A percentile compares a stretch with the other conserved stretches of the same genome.
These are phyloP conservation scores for Linaria vulgaris DNA, from an alignment of 257 asterid species.

Conservation along the genomic window DNA sequence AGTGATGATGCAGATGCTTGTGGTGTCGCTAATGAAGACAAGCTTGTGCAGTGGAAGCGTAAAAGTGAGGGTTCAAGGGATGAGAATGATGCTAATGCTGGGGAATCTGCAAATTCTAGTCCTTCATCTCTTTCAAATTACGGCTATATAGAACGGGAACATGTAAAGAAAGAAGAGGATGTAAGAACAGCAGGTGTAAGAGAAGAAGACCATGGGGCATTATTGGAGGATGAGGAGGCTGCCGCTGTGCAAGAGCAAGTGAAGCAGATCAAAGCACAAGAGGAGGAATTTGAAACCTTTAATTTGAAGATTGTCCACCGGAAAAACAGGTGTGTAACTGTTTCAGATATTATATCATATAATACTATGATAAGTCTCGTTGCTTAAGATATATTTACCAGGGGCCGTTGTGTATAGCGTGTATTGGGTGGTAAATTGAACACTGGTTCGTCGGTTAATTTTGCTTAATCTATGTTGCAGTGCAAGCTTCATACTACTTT, in stretches of 20 bases:
- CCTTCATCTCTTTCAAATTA: constrained; percentile 78
- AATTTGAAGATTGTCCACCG: constrained; percentile 90
- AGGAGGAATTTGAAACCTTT: constrained; percentile 96
- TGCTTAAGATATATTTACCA: not conserved
- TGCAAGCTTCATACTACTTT: not conserved
- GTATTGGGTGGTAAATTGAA: not conserved
- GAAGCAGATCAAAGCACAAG: constrained; percentile 95
- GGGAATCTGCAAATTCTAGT: constrained; percentile 78
- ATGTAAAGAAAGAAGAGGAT: constrained; percentile 53
- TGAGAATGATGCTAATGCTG: constrained; percentile 45
- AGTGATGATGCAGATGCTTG: constrained; percentile 54
- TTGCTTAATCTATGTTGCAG: not conserved
- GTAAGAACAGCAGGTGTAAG: constrained; percentile 36
- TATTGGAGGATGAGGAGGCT: constrained; percentile 92
- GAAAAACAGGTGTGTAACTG: constrained; percentile 76
- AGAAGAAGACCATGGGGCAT: constrained; percentile 64
- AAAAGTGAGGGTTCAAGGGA: constrained; percentile 79
- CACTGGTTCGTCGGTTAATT: not conserved
- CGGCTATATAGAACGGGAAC: constrained; percentile 59
- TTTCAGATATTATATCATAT: constrained; percentile 18
- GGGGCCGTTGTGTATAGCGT: not conserved
- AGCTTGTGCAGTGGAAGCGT: constrained; percentile 69
- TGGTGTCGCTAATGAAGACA: constrained; percentile 54
- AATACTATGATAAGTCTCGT: constrained; percentile 18
- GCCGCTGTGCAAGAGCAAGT: constrained; percentile 98